Percentiles rank a stretch among this genome's conserved stretches.
These are phyloP conservation scores for Aspergillus luchuensis DNA, from an alignment of 2,329 filamentous ascomycete species.

Conservation along the genomic window DNA sequence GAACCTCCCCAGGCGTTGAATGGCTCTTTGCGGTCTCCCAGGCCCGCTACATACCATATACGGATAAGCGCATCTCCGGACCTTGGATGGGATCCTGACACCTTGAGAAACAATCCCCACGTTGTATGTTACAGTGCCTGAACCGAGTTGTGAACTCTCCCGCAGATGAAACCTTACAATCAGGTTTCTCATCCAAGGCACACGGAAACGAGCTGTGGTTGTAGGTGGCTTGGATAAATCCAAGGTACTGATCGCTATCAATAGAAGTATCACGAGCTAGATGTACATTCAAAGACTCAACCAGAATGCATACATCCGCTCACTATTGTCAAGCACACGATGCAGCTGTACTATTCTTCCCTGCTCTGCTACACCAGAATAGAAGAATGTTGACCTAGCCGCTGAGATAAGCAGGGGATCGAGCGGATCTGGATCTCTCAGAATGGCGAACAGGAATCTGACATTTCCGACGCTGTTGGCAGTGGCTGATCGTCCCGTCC, in stretches of 20 bases:
- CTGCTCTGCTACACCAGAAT: no score
- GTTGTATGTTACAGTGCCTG: background rate
- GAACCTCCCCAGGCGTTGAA: background rate
- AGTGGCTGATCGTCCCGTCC: background rate
- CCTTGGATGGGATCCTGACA: background rate
- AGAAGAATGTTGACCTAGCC: no score
- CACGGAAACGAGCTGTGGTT: background rate
- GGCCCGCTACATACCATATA: background rate
- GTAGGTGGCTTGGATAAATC: background rate
- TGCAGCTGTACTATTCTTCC: no score
- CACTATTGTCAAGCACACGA: no score
- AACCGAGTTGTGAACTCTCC: background rate
- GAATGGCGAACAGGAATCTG: no score
- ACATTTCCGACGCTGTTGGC: background rate
- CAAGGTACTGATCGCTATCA: background rate
- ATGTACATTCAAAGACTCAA: no score
- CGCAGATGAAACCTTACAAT: background rate
- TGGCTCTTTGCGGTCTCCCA: background rate
- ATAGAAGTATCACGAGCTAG: background rate
- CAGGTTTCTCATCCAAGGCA: background rate
- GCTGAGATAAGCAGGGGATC: no score
- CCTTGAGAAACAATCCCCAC: background rate
- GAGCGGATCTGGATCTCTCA: no score
- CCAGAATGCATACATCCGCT: no score
- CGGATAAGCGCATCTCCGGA: background rate